Evolutionary conservation across 2,329 filamentous ascomycete genomes (phyloP), one percentile per base, ranked within the genome.

Genomic region (Blumeria hordei): DNA sequence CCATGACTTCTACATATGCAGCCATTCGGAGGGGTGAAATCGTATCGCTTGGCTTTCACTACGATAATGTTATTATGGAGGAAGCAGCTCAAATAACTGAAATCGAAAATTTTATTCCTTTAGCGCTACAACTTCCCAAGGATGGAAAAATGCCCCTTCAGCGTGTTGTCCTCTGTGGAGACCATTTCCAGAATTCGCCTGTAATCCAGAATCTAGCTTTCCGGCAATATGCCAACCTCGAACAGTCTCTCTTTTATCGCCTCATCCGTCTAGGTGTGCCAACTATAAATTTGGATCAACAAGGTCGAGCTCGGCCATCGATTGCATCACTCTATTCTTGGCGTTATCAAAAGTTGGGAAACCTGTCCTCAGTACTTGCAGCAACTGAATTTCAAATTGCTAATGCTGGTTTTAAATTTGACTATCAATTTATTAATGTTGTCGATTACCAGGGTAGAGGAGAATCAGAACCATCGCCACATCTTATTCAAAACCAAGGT

Each of bases 61-160:
- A 98, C 63, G 88, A 96, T 71, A 98, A 94, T 60, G 84, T 98
- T 11, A 76, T 98, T 54, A 95, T 98, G 85, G 92, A 98, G 70
- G 92, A 98, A 73, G 90, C 92, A 5, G 92, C 92, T 11, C 92
- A 98, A 65, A 90, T 98, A 64, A 98, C 90, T 0, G 92, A 98
- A 67, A 85, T 95, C 49, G 92, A 98, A 66, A 94, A 87, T 59
- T 96, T 98, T 69, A 87, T 98, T 59, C 92, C 92, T 0, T 73
- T 94, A 54, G 85, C 88, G n/a, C 75, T 98, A 68, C 93, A 98
- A 65, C 86, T 85, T 59, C 78, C 83, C 18, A 77, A 78, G 60
- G 72, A 81, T 54, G 83, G 83, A 36, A 75, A 86, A 63, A 75
- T 85, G 61, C 78, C 81, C 3, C 70, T 98, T 11, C 87, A 95